These are phyloP conservation scores for Fonsecaea monophora DNA, from an alignment of 2,329 filamentous ascomycete genomes.

Conservation along the genomic window DNA sequence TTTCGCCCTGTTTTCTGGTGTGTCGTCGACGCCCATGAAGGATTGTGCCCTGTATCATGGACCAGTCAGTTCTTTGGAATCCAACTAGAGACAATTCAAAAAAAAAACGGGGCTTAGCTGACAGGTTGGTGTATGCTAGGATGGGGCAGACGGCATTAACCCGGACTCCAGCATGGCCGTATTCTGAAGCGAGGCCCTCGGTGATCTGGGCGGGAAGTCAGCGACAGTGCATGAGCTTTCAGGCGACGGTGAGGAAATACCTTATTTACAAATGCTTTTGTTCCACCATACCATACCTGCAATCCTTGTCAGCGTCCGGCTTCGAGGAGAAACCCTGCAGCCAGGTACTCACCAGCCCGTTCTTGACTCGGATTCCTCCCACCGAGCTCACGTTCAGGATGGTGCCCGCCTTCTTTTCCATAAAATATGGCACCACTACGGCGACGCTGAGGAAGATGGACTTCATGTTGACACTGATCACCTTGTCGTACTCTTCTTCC, in stretches of 20 bases:
- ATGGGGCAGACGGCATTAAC: conserved; percentile 30
- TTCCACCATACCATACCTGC: conserved; percentile 35
- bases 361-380: conserved; percentile 34
- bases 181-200: conserved; percentile 30
- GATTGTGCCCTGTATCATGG: conserved; percentile 14
- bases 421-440: conserved; percentile 44
- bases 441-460: conserved; percentile 44
- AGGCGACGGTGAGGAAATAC: not conserved
- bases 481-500: conserved; percentile 43
- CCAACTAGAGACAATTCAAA: not conserved
- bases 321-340: not conserved
- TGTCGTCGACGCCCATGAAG: conserved; percentile 29
- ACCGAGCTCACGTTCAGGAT: conserved; percentile 36
- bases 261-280: conserved; percentile 33
- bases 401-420: conserved; percentile 30
- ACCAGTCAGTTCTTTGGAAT: conserved; percentile 1
- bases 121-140: conserved; percentile 29
- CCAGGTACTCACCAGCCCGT: conserved; percentile 24
- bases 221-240: not conserved
- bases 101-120: not conserved
- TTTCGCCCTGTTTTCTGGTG: conserved; percentile 22
- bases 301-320: not conserved
- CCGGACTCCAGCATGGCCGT: conserved; percentile 26
- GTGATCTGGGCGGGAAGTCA: conserved; percentile 14
- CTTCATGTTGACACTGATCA: conserved; percentile 45